Evolutionary conservation across 2,329 filamentous ascomycete genomes (phyloP).

Genomic region (Berkeleyomyces rouxiae): DNA sequence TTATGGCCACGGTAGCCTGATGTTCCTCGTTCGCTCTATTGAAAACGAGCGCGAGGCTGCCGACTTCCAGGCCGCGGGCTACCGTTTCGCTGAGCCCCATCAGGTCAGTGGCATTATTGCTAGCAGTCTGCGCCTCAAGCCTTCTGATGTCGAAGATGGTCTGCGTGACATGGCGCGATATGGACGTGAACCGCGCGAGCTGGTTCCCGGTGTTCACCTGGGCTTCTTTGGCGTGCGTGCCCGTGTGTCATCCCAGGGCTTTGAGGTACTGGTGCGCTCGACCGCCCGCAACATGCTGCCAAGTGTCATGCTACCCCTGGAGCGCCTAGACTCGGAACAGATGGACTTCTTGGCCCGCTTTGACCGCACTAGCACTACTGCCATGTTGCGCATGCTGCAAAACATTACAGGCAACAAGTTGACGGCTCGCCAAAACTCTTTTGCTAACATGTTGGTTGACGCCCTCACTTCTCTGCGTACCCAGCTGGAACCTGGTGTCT

Average conservation of each 20-base stretch:
- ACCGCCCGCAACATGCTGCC: constrained; percentile 43
- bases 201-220: constrained; percentile 37
- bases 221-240: constrained; percentile 42
- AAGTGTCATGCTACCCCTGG: constrained; percentile 35
- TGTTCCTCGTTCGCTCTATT: constrained; percentile 59
- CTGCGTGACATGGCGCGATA: constrained; percentile 49
- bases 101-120: constrained; percentile 55
- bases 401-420: constrained; percentile 21
- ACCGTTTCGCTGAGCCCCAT: constrained; percentile 55
- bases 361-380: constrained; percentile 26
- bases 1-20: constrained; percentile 42
- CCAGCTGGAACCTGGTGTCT: constrained; percentile 28
- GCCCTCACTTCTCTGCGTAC: constrained; percentile 26
- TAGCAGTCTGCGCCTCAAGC: constrained; percentile 56
- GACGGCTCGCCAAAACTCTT: constrained; percentile 26
- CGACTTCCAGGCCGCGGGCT: constrained; percentile 50
- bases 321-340: constrained; percentile 38
- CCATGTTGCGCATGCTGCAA: constrained; percentile 24
- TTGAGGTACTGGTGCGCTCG: constrained; percentile 45
- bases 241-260: constrained; percentile 34
- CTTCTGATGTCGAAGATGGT: constrained; percentile 40
- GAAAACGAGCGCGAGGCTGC: constrained; percentile 35
- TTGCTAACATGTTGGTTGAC: constrained; percentile 29
- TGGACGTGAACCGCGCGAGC: constrained; percentile 28
- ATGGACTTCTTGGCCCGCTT: constrained; percentile 36